A percentile compares a stretch with the other conserved stretches of the same genome.
These are phyloP conservation scores for Phytophthora syringae DNA, from an alignment of 352 stramenopile genomes.

Conservation along the genomic window DNA sequence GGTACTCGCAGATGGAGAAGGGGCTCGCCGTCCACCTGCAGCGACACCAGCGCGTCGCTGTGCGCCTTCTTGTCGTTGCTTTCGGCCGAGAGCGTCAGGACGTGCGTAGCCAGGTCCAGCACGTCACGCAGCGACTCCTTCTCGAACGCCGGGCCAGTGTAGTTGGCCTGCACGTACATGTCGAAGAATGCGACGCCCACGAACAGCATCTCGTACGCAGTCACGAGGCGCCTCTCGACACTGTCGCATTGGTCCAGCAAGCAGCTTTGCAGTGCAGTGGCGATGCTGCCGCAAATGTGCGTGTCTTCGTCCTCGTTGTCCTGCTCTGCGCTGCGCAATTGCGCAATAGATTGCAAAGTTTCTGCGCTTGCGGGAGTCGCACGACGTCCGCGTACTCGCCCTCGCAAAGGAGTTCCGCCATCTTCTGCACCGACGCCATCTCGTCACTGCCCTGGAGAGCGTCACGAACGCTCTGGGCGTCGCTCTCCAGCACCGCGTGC, in stretches of 20 bases:
- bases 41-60: slow-evolving; percentile 59
- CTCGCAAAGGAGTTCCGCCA: slow-evolving; percentile 66
- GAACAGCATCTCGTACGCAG: slow-evolving; percentile 67
- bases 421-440: slow-evolving; percentile 37
- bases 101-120: slow-evolving; percentile 35
- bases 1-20: slow-evolving; percentile 83
- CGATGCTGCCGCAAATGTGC: slow-evolving; percentile 60
- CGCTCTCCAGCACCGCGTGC: slow-evolving; percentile 65
- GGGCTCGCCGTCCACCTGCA: slow-evolving; percentile 83
- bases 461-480: slow-evolving; percentile 35
- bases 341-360: slow-evolving; percentile 32
- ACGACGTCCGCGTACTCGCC: slow-evolving; percentile 70
- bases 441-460: slow-evolving; percentile 25
- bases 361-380: slow-evolving; percentile 43
- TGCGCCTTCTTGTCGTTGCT: slow-evolving; percentile 53
- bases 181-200: slow-evolving; percentile 69
- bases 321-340: slow-evolving; percentile 22
- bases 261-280: slow-evolving; percentile 47
- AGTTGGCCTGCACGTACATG: slow-evolving; percentile 86
- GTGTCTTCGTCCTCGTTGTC: slow-evolving; percentile 29
- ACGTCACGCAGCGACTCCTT: slow-evolving; percentile 55
- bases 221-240: slow-evolving; percentile 40
- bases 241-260: slow-evolving; percentile 41
- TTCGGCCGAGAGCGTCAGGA: slow-evolving; percentile 42
- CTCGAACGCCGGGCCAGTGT: slow-evolving; percentile 80